These are phyloP conservation scores for Haplosporangium sp. DNA, from an alignment of 371 early-diverging fungal genomes.

Conservation along the genomic window DNA sequence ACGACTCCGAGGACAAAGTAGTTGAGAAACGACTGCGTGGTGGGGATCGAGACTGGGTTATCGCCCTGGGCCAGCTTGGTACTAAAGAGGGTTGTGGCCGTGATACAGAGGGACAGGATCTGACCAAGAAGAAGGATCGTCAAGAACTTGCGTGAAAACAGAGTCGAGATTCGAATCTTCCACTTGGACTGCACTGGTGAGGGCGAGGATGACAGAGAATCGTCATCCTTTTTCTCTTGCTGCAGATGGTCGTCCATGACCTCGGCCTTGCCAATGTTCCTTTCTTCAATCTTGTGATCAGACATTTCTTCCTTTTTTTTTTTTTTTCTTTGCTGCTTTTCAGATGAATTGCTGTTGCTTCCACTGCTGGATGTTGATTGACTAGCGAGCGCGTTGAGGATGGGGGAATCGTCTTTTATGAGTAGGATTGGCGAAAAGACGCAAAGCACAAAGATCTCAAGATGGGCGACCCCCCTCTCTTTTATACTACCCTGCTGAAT, in stretches of 20 bases:
- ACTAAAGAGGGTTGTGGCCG: slow-evolving; percentile 71
- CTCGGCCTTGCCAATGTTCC: neutral
- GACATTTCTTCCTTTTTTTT: slow-evolving; percentile 25
- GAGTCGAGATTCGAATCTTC: slow-evolving; percentile 1
- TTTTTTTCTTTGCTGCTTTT: slow-evolving; percentile 1
- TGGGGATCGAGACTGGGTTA: slow-evolving; percentile 69
- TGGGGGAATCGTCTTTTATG: slow-evolving; percentile 47
- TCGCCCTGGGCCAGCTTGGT: slow-evolving; percentile 63
- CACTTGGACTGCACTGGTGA: slow-evolving; percentile 12
- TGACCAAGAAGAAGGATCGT: slow-evolving; percentile 65
- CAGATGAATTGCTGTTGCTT: neutral
- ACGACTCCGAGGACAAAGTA: slow-evolving; percentile 74
- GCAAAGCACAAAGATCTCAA: slow-evolving; percentile 43
- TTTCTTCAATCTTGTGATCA: slow-evolving; percentile 4
- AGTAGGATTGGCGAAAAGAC: slow-evolving; percentile 51
- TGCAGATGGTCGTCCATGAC: slow-evolving; percentile 11
- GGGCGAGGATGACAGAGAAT: neutral
- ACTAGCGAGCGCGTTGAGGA: neutral
- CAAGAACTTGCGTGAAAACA: slow-evolving; percentile 35
- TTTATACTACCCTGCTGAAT: slow-evolving; percentile 23
- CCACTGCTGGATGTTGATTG: neutral
- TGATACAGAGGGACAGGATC: slow-evolving; percentile 78
- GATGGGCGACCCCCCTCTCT: slow-evolving; percentile 11
- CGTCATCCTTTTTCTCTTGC: slow-evolving; percentile 1
- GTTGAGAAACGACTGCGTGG: slow-evolving; percentile 75